Conservation (phyloP, 257 asterid species). For the Forsythia suspensa region DNA sequence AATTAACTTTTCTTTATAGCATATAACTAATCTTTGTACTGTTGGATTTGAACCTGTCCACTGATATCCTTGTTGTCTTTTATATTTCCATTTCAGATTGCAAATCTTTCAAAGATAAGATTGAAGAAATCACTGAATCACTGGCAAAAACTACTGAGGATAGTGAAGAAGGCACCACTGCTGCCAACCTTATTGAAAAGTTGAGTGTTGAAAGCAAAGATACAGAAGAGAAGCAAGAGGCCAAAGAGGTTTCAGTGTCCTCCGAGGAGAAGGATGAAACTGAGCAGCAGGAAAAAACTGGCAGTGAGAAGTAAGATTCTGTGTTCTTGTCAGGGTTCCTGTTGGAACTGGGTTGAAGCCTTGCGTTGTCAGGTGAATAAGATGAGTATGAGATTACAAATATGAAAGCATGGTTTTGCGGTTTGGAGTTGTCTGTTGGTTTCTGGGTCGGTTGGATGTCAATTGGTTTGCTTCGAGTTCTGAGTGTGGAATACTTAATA, state of each 20-base stretch:
- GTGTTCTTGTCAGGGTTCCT: slow-evolving; percentile 25
- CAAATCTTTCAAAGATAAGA: slow-evolving; percentile 69
- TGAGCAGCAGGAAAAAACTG: slow-evolving; percentile 37
- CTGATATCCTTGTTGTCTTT: neutral
- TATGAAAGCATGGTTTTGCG: neutral
- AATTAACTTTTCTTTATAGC: neutral
- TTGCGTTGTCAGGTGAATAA: slow-evolving; percentile 35
- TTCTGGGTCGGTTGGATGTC: slow-evolving; percentile 20
- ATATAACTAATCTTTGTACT: neutral
- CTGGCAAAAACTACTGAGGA: slow-evolving; percentile 40
- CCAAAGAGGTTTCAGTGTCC: slow-evolving; percentile 34
- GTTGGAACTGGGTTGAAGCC: slow-evolving; percentile 28
- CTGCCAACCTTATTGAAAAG: slow-evolving; percentile 63
- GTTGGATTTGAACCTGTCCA: neutral
- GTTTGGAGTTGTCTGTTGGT: neutral
- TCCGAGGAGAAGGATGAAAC: slow-evolving; percentile 38
- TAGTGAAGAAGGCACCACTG: slow-evolving; percentile 49
- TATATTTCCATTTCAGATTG: slow-evolving; percentile 47
- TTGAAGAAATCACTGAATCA: slow-evolving; percentile 71
- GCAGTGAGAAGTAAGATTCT: slow-evolving; percentile 34
- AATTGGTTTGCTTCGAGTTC: slow-evolving; percentile 27
- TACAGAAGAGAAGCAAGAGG: slow-evolving; percentile 50
- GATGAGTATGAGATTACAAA: slow-evolving; percentile 11
- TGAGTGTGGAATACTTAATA: slow-evolving; percentile 13
- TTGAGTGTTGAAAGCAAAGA: slow-evolving; percentile 60